These are phyloP conservation scores for Teratosphaeria viscida DNA, from an alignment of 2,329 filamentous ascomycete species.

Conservation along the genomic window DNA sequence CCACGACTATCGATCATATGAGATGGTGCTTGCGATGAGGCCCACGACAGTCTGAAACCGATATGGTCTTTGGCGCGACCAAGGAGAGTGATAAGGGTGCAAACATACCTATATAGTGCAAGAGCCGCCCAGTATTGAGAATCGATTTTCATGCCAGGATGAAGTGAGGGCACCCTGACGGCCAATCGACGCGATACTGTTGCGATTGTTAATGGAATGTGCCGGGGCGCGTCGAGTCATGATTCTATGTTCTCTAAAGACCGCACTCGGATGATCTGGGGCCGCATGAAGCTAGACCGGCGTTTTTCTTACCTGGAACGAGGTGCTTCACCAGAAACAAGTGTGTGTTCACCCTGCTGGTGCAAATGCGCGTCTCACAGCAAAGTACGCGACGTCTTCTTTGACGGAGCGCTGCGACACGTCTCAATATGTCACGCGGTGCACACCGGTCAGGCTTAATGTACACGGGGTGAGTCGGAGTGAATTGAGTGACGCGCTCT, in stretches of 20 bases:
- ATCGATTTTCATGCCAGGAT: too few species aligned
- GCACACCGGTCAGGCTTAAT: background rate
- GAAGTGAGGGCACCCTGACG: too few species aligned
- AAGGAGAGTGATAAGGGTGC: background rate
- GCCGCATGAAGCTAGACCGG: too few species aligned
- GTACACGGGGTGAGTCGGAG: background rate
- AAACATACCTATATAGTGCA: background rate
- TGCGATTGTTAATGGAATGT: too few species aligned
- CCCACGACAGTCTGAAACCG: background rate
- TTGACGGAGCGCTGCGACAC: background rate
- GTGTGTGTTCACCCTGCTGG: too few species aligned
- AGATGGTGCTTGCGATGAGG: background rate
- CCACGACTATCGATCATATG: background rate
- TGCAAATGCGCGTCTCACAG: too few species aligned
- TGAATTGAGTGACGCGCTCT: background rate
- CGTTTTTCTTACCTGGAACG: too few species aligned
- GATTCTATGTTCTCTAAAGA: too few species aligned
- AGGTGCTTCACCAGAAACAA: too few species aligned
- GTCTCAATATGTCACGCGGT: background rate
- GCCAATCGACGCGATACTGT: too few species aligned
- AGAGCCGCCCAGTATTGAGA: background rate
- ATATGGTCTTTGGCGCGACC: background rate
- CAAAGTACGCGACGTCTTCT: background rate
- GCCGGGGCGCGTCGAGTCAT: too few species aligned
- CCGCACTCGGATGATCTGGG: too few species aligned